Evolutionary conservation across 208 protist genomes (phyloP).

Genomic region (Trypanosoma grayi): DNA sequence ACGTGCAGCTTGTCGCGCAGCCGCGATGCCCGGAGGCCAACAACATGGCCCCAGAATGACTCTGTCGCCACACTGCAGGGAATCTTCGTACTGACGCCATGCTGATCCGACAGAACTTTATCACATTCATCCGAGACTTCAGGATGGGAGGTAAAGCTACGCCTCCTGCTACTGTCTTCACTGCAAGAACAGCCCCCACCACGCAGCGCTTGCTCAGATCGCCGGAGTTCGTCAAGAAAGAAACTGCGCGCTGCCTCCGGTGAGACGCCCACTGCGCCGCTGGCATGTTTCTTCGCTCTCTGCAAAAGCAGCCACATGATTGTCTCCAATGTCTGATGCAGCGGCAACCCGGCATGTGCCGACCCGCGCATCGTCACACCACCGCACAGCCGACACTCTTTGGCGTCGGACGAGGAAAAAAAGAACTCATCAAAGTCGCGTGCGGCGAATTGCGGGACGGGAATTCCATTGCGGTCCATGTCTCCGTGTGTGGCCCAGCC

Average conservation of each 20-base stretch:
- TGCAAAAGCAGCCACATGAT: constrained; percentile 21
- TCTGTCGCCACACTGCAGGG: background rate
- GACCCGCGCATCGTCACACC: background rate
- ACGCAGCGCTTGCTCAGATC: constrained; percentile 12
- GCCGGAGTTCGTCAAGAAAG: constrained; percentile 10
- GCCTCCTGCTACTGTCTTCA: background rate
- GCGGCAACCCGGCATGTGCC: background rate
- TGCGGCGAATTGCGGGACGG: background rate
- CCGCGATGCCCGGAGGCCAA: background rate
- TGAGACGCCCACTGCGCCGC: constrained; percentile 17
- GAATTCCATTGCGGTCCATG: background rate
- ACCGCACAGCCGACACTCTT: constrained; percentile 21
- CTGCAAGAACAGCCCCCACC: background rate
- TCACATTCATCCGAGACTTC: background rate
- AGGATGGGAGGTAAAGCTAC: background rate
- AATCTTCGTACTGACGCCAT: too few species aligned
- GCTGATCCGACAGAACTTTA: too few species aligned
- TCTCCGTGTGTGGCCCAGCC: background rate
- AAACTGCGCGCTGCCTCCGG: constrained; percentile 8
- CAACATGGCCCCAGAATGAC: constrained; percentile 1
- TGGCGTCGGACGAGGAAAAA: constrained; percentile 1
- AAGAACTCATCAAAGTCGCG: constrained; percentile 17
- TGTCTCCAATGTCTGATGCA: constrained; percentile 11
- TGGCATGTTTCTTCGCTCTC: constrained; percentile 4
- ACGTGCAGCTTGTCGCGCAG: constrained; percentile 5